These are phyloP conservation scores for Blastocystis sp. DNA, from an alignment of 352 stramenopile genomes.

Conservation along the genomic window DNA sequence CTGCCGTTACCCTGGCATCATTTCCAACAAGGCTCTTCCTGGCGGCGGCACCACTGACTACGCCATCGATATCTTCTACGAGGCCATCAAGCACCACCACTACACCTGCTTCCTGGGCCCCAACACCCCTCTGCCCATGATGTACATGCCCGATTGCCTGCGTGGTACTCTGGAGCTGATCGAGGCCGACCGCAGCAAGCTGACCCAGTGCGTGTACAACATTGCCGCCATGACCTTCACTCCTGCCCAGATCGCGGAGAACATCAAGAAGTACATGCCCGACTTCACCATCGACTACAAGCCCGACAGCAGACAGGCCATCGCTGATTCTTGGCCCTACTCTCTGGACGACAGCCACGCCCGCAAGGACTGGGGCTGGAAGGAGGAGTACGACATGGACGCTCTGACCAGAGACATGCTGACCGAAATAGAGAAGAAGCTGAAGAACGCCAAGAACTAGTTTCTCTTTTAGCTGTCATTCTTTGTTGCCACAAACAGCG, in stretches of 20 bases:
- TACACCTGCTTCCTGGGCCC: conserved; percentile 84
- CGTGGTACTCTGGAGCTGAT: conserved; percentile 82
- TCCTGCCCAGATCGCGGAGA: conserved; percentile 79
- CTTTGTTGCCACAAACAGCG: no score
- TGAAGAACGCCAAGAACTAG: conserved; percentile 72
- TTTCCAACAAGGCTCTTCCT: conserved; percentile 67
- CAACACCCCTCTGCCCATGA: conserved; percentile 84
- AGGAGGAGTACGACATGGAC: conserved; percentile 84
- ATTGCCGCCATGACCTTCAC: conserved; percentile 85
- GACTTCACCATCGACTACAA: conserved; percentile 83
- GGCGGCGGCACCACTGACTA: conserved; percentile 78
- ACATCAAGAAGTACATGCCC: conserved; percentile 83
- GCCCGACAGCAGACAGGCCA: conserved; percentile 84
- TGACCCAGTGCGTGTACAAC: conserved; percentile 86
- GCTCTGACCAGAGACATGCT: conserved; percentile 85
- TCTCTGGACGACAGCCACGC: conserved; percentile 81
- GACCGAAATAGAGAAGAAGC: conserved; percentile 80
- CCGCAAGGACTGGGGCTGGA: conserved; percentile 83
- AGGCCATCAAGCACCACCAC: conserved; percentile 78
- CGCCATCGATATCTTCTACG: conserved; percentile 74
- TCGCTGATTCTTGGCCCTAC: conserved; percentile 84
- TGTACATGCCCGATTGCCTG: conserved; percentile 89
- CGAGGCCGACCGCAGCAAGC: conserved; percentile 76
- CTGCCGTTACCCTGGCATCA: conserved; percentile 83
- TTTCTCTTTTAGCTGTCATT: no score